Evolutionary conservation across 2,329 filamentous ascomycete species (phyloP).

Genomic region (Scedosporium boydii): DNA sequence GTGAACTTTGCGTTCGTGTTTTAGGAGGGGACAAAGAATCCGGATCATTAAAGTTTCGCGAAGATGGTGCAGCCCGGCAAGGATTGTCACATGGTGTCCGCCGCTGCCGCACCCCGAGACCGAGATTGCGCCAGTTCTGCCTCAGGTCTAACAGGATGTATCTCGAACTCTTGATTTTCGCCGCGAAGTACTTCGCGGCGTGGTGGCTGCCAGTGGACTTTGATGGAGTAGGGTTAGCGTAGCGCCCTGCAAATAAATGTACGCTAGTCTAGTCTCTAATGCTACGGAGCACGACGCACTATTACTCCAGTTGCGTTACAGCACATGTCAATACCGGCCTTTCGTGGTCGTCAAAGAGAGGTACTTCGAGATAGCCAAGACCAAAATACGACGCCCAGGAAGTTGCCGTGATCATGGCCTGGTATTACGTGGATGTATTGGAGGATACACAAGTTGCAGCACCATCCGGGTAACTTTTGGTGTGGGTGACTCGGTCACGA

Average conservation of each 20-base stretch:
- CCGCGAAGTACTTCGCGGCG: too few species aligned
- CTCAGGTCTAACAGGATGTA: too few species aligned
- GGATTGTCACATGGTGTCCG: too few species aligned
- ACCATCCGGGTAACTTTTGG: background rate
- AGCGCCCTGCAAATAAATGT: too few species aligned
- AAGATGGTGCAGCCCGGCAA: too few species aligned
- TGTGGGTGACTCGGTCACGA: background rate
- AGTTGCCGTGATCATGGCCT: background rate
- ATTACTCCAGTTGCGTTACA: background rate
- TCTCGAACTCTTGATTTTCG: too few species aligned
- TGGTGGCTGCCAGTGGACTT: too few species aligned
- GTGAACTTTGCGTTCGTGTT: too few species aligned
- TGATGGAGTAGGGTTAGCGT: background rate
- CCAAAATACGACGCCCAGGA: background rate
- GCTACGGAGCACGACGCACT: background rate
- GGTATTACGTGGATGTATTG: background rate
- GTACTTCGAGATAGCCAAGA: background rate
- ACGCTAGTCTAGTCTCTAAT: background rate
- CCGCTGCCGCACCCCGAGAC: too few species aligned
- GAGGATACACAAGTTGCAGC: background rate
- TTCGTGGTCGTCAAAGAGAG: background rate
- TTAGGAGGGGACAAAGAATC: too few species aligned
- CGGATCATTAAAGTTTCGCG: too few species aligned
- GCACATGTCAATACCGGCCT: conserved; percentile 1
- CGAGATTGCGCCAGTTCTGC: too few species aligned